phyloP scores from a whole-genome alignment of 257 asterid species.

The Solanum clarkiae region DNA sequence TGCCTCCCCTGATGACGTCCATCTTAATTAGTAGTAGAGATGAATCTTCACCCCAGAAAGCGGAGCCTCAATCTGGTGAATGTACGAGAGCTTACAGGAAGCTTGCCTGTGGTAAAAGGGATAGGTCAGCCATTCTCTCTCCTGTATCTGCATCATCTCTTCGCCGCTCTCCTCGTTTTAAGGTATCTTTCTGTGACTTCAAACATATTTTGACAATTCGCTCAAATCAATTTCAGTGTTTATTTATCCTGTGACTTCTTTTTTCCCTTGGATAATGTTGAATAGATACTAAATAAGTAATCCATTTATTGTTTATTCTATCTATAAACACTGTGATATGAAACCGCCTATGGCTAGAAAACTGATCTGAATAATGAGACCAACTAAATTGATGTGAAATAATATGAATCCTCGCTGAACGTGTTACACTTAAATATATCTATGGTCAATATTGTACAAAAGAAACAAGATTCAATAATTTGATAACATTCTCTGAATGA shows the following conservation, averaged over 20 bases:
- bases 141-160: conserved; percentile 50
- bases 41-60: conserved; percentile 33
- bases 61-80: conserved; percentile 20
- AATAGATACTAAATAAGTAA: neutral
- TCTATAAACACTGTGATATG: neutral
- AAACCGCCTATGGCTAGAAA: neutral
- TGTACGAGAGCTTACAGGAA: conserved; percentile 27
- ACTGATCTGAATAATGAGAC: neutral
- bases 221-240: neutral
- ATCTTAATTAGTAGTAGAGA: conserved; percentile 37
- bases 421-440: neutral
- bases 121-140: conserved; percentile 17
- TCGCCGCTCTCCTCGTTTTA: conserved; percentile 61
- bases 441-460: neutral
- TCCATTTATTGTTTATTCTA: neutral
- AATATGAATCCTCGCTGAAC: neutral
- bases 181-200: conserved; percentile 20
- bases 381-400: neutral
- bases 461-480: neutral
- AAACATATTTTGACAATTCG: neutral
- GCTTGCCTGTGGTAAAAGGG: conserved; percentile 20
- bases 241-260: neutral
- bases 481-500: neutral
- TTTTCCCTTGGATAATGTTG: neutral
- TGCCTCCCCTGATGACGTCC: conserved; percentile 49